Base-by-base conservation (phyloP, 2,329 filamentous ascomycete genomes). In the Aspergillus jensenii region DNA sequence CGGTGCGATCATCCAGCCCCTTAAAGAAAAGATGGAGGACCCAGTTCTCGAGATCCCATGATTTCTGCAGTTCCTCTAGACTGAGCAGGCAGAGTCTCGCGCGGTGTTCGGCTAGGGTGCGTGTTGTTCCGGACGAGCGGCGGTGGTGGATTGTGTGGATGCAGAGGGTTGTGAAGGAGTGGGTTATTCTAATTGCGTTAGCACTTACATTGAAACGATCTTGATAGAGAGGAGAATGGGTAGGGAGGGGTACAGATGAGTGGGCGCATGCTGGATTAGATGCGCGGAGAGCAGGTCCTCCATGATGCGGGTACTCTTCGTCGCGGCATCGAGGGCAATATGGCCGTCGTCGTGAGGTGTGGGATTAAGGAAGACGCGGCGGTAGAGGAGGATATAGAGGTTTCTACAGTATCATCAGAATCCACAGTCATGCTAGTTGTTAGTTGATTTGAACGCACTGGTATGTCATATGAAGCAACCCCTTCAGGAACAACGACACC, bases 21-120 rank as follows among this genome's bases (percentile, higher is more conserved):
- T 79, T 78, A 33, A 81, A 79, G 58, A 82, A 82, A 0, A 81
- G 66, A 59, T 81, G 73, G 3, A 81, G 63, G 0, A 81, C 76
- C 76, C 78, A 79, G 54, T 81, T 81, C 14, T 78, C 78, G 8
- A 81, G 65, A 49, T 81, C 78, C 80, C 79, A 82, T 0, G 76
- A 78, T 52, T 77, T 78, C 56, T 81, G 80, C 8, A 82, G 63
- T 58, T 82, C 80, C 50, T 79, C 74, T 0, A 82, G 62, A 0
- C 79, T 78, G 17, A 82, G 62, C 0, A 82, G 65, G 56, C 79
- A 82, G 0, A 82, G 59, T n/a, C 81, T 76, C 0, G 79, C 78
- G 25, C 80, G 72, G 54, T 81, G 77, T 57, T 82, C 79, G 14
- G 79, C 78, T 1, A 81, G 68, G n/a, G 76, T 76, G 6, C 74